Evolutionary conservation across 768 basidiomycete genomes (phyloP).

Genomic region (Sporobolomyces pararoseus): DNA sequence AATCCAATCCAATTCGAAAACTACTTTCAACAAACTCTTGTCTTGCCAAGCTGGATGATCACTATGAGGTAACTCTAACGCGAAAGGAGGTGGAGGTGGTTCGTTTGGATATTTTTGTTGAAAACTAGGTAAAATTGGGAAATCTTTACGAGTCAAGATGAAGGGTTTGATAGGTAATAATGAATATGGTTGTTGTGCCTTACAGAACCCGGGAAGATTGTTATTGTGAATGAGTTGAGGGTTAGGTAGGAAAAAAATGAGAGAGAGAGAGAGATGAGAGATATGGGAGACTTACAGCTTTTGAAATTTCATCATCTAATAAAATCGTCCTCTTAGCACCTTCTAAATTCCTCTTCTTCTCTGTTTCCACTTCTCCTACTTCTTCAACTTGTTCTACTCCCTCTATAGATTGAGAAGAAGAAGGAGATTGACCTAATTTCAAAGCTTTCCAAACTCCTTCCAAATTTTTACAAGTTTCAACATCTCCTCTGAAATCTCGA

Average conservation of each 20-base stretch:
- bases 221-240: neutral
- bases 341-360: neutral
- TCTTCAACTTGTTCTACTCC: too few species aligned
- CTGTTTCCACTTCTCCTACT: neutral
- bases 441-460: slow-evolving; percentile 31
- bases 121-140: neutral
- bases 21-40: too few species aligned
- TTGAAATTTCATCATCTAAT: slow-evolving; percentile 34
- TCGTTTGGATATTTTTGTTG: neutral
- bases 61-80: neutral
- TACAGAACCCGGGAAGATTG: neutral
- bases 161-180: slow-evolving; percentile 31
- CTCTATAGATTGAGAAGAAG: too few species aligned
- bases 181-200: slow-evolving; percentile 29
- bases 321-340: slow-evolving; percentile 26
- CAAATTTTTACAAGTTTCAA: slow-evolving; percentile 40
- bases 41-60: slow-evolving; percentile 1
- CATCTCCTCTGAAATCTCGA: slow-evolving; percentile 24
- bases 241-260: too few species aligned
- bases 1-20: slow-evolving; percentile 2
- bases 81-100: neutral
- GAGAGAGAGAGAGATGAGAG: neutral
- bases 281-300: slow-evolving; percentile 12
- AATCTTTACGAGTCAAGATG: neutral
- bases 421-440: too few species aligned